phyloP scores from a whole-genome alignment of 2,329 filamentous ascomycete genomes.

The Lasiodiplodia theobromae region DNA sequence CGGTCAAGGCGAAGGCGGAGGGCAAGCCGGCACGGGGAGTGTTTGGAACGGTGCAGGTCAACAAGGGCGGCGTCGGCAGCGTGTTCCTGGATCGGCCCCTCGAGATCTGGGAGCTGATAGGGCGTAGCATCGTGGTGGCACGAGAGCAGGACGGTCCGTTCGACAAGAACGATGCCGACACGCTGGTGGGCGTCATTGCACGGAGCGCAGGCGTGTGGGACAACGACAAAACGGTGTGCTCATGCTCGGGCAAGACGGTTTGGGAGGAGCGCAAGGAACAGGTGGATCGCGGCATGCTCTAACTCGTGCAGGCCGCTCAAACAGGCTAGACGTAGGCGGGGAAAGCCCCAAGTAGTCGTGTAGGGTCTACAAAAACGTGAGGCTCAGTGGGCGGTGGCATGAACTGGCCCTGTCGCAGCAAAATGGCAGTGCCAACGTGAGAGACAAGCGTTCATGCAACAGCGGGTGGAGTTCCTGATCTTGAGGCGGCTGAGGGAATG shows the following conservation, averaged over 20 bases:
- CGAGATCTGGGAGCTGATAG: slow-evolving; percentile 95
- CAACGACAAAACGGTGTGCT: slow-evolving; percentile 98
- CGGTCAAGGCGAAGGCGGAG: slow-evolving; percentile 53
- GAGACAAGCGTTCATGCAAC: slow-evolving; percentile 28
- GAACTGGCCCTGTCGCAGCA: slow-evolving; percentile 25
- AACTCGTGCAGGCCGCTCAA: slow-evolving; percentile 39
- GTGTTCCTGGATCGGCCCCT: slow-evolving; percentile 83
- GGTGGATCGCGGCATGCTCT: slow-evolving; percentile 88
- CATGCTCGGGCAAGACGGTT: slow-evolving; percentile 95
- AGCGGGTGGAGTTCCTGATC: slow-evolving; percentile 8
- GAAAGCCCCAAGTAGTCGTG: slow-evolving; percentile 1
- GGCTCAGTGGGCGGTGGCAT: slow-evolving; percentile 5
- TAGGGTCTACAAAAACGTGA: not conserved
- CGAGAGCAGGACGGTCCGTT: slow-evolving; percentile 67
- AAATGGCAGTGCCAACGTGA: slow-evolving; percentile 21
- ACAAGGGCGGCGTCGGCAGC: slow-evolving; percentile 75
- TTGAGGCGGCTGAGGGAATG: not conserved
- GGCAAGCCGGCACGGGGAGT: slow-evolving; percentile 59
- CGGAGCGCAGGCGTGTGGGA: slow-evolving; percentile 98
- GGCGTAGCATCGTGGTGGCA: slow-evolving; percentile 87
- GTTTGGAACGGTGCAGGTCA: slow-evolving; percentile 79
- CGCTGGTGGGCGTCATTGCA: slow-evolving; percentile 90
- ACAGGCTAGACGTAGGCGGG: not conserved
- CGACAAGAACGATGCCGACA: slow-evolving; percentile 79
- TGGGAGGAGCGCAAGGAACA: slow-evolving; percentile 97